Base-by-base conservation (phyloP, 306 rosid species). In the Malus domestica region DNA sequence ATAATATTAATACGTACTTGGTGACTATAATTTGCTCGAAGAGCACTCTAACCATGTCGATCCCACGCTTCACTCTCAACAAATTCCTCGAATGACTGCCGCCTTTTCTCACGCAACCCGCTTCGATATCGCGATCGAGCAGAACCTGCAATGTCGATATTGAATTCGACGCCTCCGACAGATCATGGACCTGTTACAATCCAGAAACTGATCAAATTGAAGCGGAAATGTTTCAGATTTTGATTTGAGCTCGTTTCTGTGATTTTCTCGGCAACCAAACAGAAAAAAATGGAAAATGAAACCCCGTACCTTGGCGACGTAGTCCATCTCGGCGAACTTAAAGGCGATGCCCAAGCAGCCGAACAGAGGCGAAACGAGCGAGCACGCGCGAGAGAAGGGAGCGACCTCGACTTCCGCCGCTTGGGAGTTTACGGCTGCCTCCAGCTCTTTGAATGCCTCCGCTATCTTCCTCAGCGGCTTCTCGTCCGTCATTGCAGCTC, bases 271-370 rank as follows among this genome's bases (percentile, higher is more conserved):
- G 45, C 40, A 77, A 14, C 54, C 64, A 58, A 68, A 62, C 52
- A 14, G n/a, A 20, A 46, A 46, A 14, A 15, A 30, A 23, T 23
- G 54, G 55, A 12, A 22, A 0, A 29, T 7, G 29, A 4, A 54
- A 42, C 14, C 25, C 5, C 22, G 68, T 71, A 91, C 97, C 96
- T 92, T 95, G 80, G 92, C 82, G 42, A 89, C 96, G 64, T 86
- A 95, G 83, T 95, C 99, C 68, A 35, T 92, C 84, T 95, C 99
- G 30, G 99, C 99, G 68, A 95, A 95, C 85, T 89, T 95, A 90
- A 95, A 95, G 40, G 99, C 99, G 55, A 95, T 83, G 49, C 99
- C 99, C 68, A 95, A 78, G 83, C 87, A 95, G 12, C 90, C 92
- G 67, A 95, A 90, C 72, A 95, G 96, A 72, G 99, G 97, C 15